Percentiles rank a stretch among this genome's conserved stretches.
These are phyloP conservation scores for Tolypocladium sp. DNA, from an alignment of 2,329 filamentous ascomycete genomes.

Conservation along the genomic window DNA sequence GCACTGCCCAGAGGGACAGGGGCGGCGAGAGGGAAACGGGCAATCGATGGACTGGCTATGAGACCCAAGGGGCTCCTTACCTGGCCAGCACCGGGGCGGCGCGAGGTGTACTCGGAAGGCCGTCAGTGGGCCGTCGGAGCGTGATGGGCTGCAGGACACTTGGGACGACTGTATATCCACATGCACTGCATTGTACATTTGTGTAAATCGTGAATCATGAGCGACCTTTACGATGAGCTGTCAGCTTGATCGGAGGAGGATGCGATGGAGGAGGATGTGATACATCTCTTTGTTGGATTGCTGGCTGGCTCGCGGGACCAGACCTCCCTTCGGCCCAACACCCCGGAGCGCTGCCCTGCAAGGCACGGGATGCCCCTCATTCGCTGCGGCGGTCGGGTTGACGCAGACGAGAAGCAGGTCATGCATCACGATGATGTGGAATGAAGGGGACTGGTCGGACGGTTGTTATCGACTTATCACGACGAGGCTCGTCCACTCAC, in stretches of 20 bases:
- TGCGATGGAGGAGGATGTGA: not conserved
- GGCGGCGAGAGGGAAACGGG: not conserved
- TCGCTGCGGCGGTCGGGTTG: not conserved
- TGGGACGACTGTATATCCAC: not conserved
- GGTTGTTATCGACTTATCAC: not conserved
- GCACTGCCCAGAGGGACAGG: not conserved
- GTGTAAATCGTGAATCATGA: not conserved
- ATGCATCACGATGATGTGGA: not conserved
- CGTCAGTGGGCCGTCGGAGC: conserved; percentile 1
- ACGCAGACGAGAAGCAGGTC: too few species aligned
- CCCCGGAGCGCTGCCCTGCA: not conserved
- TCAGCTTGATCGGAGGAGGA: not conserved
- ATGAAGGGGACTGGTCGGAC: not conserved
- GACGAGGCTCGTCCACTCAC: conserved; percentile 13
- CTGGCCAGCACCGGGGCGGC: not conserved
- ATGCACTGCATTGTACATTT: not conserved
- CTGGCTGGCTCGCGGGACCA: not conserved
- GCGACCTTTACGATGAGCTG: not conserved
- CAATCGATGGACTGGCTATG: not conserved
- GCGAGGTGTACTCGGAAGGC: not conserved
- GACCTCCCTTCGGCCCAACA: not conserved
- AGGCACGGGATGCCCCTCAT: not conserved
- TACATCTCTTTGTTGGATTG: not conserved
- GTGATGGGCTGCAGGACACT: not conserved
- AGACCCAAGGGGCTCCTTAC: conserved; percentile 1